Evolutionary conservation across 225 moss, liverwort and hornwort genomes (phyloP), one percentile per base, ranked within the genome.

Genomic region (Physcomitrellopsis africana): DNA sequence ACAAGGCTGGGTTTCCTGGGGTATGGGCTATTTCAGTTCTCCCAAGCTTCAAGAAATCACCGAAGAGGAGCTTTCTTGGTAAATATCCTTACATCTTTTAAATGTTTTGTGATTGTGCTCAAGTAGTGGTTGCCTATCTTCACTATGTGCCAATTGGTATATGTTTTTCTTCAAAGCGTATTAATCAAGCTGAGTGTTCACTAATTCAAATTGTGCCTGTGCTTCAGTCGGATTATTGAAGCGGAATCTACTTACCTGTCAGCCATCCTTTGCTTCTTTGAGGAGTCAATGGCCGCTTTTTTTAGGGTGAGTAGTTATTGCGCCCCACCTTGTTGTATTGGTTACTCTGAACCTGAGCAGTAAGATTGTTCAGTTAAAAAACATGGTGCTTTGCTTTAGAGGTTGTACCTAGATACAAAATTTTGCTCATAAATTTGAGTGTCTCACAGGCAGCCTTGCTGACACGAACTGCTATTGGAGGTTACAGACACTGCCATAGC

Each of bases 261-360:
- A 60, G 96, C 94, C 63, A 79, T 96, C 18, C 78, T 94, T 58
- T 96, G 92, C 77, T 96, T 96, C 76, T 96, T 96, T 73, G 96
- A 94, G 81, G 96, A 96, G 80, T 94, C 94, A 15, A 92, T 96
- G 92, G 82, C 92, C 70, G 92, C 96, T 73, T 96, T 96, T 72
- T 91, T 96, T 80, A 91, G 90, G 89, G 96, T 96, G 69, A 68
- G 86, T 85, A 11, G 5, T 3, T 37, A 37, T 24, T 24, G 7
- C 32, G 2, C 7, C 32, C 32, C 32, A 37, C 3, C 32, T 37
- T 37, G 23, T 53, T 19, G 63, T 60, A 16, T 49, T n/a, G 53
- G 10, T 72, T 4, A 43, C 19, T 0, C 26, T 71, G 24, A 47
- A 59, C n/a, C 27, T 20, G 0, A 47, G 46, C 11, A 46, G 45